A percentile compares a stretch with the other conserved stretches of the same genome.
phyloP scores from a whole-genome alignment of 2,329 filamentous ascomycete genomes.

The Botrytis deweyae region DNA sequence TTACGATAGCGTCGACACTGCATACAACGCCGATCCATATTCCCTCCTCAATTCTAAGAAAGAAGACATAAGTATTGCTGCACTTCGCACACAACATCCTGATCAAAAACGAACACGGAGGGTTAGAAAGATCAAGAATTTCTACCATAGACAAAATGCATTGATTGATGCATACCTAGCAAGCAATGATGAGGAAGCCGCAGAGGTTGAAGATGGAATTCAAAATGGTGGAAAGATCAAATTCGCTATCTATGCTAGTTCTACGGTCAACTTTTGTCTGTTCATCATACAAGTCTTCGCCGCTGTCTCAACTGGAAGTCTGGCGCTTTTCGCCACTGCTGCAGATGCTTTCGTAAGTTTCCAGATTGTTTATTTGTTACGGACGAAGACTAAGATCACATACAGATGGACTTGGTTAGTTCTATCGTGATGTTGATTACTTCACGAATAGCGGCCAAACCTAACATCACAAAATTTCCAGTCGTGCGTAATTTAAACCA shows the following conservation, averaged over 20 bases:
- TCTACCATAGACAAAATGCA: conserved; percentile 49
- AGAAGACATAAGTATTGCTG: conserved; percentile 41
- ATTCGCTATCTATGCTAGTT: conserved; percentile 60
- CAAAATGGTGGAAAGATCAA: conserved; percentile 23
- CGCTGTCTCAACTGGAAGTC: conserved; percentile 80
- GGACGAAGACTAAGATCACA: background rate
- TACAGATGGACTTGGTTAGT: conserved; percentile 64
- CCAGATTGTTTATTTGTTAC: no score
- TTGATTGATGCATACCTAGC: conserved; percentile 54
- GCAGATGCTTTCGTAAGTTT: conserved; percentile 68
- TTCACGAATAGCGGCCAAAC: conserved; percentile 82
- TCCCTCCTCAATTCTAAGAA: conserved; percentile 38
- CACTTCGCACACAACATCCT: conserved; percentile 51
- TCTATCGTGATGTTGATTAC: conserved; percentile 86
- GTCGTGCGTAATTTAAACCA: conserved; percentile 8
- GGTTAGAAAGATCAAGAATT: conserved; percentile 46
- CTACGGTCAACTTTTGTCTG: conserved; percentile 78
- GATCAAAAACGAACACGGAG: conserved; percentile 39
- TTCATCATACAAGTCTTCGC: conserved; percentile 84
- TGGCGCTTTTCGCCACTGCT: conserved; percentile 97
- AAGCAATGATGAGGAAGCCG: conserved; percentile 54
- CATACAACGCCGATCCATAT: conserved; percentile 39
- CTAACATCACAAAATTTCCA: conserved; percentile 20
- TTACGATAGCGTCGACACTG: background rate
- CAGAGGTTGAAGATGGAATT: conserved; percentile 50